Base-by-base conservation (phyloP, 257 asterid genomes). In the Anisodus acutangulus region DNA sequence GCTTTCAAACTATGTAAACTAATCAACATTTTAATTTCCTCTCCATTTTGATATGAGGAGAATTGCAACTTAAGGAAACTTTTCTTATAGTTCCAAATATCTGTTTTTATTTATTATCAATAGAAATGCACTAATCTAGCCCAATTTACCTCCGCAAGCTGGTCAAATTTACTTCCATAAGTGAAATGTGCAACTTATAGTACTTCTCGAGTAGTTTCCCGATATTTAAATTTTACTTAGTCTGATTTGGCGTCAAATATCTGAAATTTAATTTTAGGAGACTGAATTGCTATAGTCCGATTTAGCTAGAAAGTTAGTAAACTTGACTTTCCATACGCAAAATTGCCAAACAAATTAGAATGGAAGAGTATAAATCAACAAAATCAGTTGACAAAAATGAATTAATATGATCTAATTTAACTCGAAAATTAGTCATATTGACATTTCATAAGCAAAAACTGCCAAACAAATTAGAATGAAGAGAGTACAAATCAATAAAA, bases 21-120 rank as follows among this genome's bases (percentile, higher is more conserved):
- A 53, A 54, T 49, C 31, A 17, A 31, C 64, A 26, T 53, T 54
- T 31, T 15, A 39, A 9, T 53, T 76, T 49, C 3, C n/a, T 76
- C 82, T 8, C 49, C 82, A 84, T 47, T 43, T 37, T 68, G 22
- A 55, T 82, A 76, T 3, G 31, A 17, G 15, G 81, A 76, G 49
- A 78, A 31, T 31, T 26, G 16, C 31, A 78, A 78, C 22, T 26
- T 53, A 4, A 78, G 26, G 6, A 26, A 31, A 78, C 31, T 53
- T 31, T 78, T 13, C 64, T 53, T 13, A 4, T 31, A 78, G 82
- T 31, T 26, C 64, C 31, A 53, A 13, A 53, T 78, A 78, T 53
- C 47, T 13, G 15, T 76, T 51, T 22, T 11, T 11, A 74, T 49
- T 74, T 74, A 47, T 72, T 19, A 10, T 47, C 8, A 19, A 72